These are phyloP conservation scores for Pholiota microspora DNA, from an alignment of 768 basidiomycete species.

Conservation along the genomic window DNA sequence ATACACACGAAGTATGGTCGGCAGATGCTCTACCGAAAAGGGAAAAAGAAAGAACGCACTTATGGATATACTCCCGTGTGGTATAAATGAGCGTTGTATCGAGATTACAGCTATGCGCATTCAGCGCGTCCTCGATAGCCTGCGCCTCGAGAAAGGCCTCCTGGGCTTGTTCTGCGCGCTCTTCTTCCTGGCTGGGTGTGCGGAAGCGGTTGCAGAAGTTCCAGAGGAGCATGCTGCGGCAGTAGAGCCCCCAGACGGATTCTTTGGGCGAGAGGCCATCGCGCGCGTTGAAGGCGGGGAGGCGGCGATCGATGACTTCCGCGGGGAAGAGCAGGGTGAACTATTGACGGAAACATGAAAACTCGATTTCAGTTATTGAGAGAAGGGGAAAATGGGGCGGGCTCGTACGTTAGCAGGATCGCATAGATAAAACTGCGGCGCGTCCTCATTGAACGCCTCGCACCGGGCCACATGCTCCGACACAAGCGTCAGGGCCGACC, in stretches of 20 bases:
- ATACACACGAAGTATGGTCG: no score
- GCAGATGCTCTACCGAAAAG: no score
- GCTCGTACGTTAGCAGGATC: slow-evolving; percentile 60
- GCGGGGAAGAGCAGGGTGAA: slow-evolving; percentile 72
- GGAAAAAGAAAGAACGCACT: slow-evolving; percentile 43
- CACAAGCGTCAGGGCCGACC: slow-evolving; percentile 69
- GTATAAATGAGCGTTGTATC: slow-evolving; percentile 68
- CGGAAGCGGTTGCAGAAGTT: slow-evolving; percentile 55
- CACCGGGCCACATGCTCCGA: slow-evolving; percentile 69
- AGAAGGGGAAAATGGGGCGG: background rate
- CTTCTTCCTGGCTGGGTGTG: slow-evolving; percentile 37
- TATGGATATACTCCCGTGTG: slow-evolving; percentile 70
- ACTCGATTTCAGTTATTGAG: background rate
- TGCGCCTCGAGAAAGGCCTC: slow-evolving; percentile 68
- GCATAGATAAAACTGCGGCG: slow-evolving; percentile 56
- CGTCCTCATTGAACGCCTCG: slow-evolving; percentile 59
- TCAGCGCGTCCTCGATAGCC: slow-evolving; percentile 63
- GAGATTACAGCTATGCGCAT: slow-evolving; percentile 67
- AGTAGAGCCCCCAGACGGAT: slow-evolving; percentile 80
- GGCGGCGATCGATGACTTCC: slow-evolving; percentile 55
- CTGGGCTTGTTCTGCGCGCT: slow-evolving; percentile 57
- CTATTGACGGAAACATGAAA: slow-evolving; percentile 31
- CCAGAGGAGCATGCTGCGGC: slow-evolving; percentile 81
- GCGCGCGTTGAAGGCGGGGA: slow-evolving; percentile 35
- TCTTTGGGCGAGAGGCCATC: slow-evolving; percentile 64